Base-by-base conservation (phyloP, 2,329 filamentous ascomycete genomes). In the Capronia americana region DNA sequence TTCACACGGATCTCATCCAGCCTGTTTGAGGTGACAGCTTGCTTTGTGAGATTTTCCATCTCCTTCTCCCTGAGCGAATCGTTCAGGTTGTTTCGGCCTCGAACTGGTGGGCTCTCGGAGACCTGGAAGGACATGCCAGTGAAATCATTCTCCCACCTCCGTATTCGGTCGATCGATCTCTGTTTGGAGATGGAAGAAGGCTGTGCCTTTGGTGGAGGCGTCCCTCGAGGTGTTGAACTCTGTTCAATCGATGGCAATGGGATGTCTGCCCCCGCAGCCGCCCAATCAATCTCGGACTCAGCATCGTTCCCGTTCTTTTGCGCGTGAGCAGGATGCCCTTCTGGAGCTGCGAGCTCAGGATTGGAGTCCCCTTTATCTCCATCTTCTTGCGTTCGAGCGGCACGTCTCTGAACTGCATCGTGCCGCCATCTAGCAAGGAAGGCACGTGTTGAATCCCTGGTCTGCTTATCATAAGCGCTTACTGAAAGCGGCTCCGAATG, bases 21-120 rank as follows among this genome's bases (percentile, higher is more conserved):
- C 46, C 69, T 57, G 57, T 69, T 72, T 54, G 70, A 70, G 12
- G 68, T 68, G 11, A 72, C 65, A 26, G 65, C 68, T 51, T 70
- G 65, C 61, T 69, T 70, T 12, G 61, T 54, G 11, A 73, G 57
- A 17, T 64, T 61, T 46, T 72, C 67, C 24, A 70, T 73, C 51
- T 75, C 71, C 60, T 55, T 67, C 44, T 73, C 66, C 61, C 73
- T 73, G 34, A 65, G 67, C 17, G 71, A 71, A 50, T 73, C 60
- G 41, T 63, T 60, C 10, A 66, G 50, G 17, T 63, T 68, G 26
- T 57, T 60, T 28, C 68, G 72, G 28, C 61, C 69, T 41, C 73
- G 74, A 61, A 75, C 74, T 2, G 72, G 69, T 11, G 76, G 74
- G 54, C 75, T 77, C 38, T 77, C 69, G 20, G 76, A 78, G 23